Conservation (phyloP, 176 grass and related monocot genomes). For the Musa itinerans region DNA sequence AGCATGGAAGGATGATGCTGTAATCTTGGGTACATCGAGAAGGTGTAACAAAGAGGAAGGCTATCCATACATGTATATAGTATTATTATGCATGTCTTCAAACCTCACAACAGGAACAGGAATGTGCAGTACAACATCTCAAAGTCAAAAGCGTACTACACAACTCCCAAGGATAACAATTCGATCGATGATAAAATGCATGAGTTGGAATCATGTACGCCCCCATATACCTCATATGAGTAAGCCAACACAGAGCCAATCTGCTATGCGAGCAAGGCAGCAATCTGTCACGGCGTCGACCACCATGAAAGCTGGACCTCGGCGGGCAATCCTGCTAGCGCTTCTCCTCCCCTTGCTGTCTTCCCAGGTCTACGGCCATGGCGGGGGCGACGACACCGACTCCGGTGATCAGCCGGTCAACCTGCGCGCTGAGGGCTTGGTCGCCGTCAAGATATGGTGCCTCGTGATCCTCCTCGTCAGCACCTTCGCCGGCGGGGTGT, state of each 20-base stretch:
- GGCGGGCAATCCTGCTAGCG: slow-evolving; percentile 11
- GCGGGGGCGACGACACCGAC: slow-evolving; percentile 12
- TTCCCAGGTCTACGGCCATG: slow-evolving; percentile 23
- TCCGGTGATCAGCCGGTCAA: background rate
- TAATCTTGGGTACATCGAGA: too few relatives aligned
- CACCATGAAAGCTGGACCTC: background rate
- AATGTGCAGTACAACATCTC: slow-evolving; percentile 35
- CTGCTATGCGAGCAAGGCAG: too few relatives aligned
- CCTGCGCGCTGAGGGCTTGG: slow-evolving; percentile 23
- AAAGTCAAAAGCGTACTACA: slow-evolving; percentile 40
- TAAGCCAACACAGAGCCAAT: too few relatives aligned
- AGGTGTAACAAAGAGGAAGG: too few relatives aligned
- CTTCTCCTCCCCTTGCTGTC: slow-evolving; percentile 17
- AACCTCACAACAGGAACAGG: background rate
- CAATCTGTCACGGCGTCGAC: background rate
- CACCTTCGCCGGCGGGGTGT: slow-evolving; percentile 65
- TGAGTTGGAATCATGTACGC: too few relatives aligned
- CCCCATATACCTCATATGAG: too few relatives aligned
- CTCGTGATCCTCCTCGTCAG: slow-evolving; percentile 60
- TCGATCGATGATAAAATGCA: background rate
- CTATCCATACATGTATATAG: too few relatives aligned
- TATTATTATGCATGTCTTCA: too few relatives aligned
- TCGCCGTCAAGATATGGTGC: slow-evolving; percentile 74
- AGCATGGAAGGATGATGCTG: too few relatives aligned
- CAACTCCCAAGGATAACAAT: background rate